Percentiles rank a stretch among this genome's conserved stretches.
These are phyloP conservation scores for Amaranthus palmeri DNA, from an alignment of 148 eudicot species.

Conservation along the genomic window DNA sequence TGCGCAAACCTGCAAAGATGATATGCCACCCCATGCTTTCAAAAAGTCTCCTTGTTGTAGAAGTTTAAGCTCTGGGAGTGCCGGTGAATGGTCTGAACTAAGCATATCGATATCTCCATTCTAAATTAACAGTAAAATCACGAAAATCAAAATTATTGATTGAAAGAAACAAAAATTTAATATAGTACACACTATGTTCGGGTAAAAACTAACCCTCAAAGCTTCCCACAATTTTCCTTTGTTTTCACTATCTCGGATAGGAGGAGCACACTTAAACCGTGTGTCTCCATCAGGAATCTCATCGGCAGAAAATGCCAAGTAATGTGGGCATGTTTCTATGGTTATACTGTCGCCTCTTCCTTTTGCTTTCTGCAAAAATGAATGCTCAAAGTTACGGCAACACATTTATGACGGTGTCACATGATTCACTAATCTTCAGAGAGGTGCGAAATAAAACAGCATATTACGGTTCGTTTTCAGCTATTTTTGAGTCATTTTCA, in stretches of 20 bases:
- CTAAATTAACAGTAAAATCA: constrained; percentile 33
- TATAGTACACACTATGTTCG: not conserved
- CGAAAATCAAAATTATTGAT: constrained; percentile 3
- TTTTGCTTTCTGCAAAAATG: constrained; percentile 72
- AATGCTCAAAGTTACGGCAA: not conserved
- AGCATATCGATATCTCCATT: constrained; percentile 85
- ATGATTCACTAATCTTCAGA: not conserved
- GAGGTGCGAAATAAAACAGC: not conserved
- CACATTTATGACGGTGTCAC: not conserved
- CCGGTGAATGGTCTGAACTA: constrained; percentile 96
- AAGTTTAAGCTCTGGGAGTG: constrained; percentile 72
- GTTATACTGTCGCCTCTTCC: constrained; percentile 76
- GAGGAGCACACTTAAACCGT: constrained; percentile 92
- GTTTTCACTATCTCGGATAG: constrained; percentile 79
- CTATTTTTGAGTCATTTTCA: too few species aligned
- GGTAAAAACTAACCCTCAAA: constrained; percentile 47
- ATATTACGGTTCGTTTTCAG: too few species aligned
- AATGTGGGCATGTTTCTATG: constrained; percentile 94
- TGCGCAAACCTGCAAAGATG: constrained; percentile 80
- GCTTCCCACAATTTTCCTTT: constrained; percentile 81
- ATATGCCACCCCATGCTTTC: constrained; percentile 97
- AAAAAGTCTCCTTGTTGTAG: constrained; percentile 77
- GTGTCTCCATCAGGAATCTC: constrained; percentile 92
- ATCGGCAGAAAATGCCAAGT: constrained; percentile 89
- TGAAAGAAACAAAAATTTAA: not conserved